Evolutionary conservation across 2,329 filamentous ascomycete genomes (phyloP).

Genomic region (Pezicula rhizophila): DNA sequence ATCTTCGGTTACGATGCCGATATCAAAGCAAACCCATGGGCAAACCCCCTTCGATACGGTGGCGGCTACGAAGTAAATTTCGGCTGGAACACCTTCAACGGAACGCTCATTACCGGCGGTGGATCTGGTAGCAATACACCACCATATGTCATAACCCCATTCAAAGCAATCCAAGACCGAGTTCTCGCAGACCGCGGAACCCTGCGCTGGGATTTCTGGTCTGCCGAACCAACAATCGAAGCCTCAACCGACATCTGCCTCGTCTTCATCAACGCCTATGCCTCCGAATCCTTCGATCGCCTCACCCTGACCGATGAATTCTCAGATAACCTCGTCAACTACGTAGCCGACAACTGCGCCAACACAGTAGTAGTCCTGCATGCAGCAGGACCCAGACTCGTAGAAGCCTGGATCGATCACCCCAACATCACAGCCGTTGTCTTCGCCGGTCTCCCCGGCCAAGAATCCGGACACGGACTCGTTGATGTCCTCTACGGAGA

Average conservation of each 20-base stretch:
- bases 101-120: slow-evolving; percentile 37
- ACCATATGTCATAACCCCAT: slow-evolving; percentile 29
- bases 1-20: slow-evolving; percentile 54
- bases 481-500: slow-evolving; percentile 56
- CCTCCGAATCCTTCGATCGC: slow-evolving; percentile 77
- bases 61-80: slow-evolving; percentile 1
- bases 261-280: slow-evolving; percentile 63
- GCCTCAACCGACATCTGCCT: slow-evolving; percentile 30
- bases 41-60: slow-evolving; percentile 36
- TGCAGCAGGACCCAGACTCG: slow-evolving; percentile 52
- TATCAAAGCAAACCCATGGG: slow-evolving; percentile 4
- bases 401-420: slow-evolving; percentile 49
- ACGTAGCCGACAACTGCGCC: slow-evolving; percentile 26
- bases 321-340: slow-evolving; percentile 57
- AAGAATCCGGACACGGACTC: slow-evolving; percentile 55
- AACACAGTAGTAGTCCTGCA: slow-evolving; percentile 66
- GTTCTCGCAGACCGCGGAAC: background rate
- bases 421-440: slow-evolving; percentile 55
- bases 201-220: background rate
- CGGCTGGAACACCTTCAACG: slow-evolving; percentile 3
- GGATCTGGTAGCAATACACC: slow-evolving; percentile 50
- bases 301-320: slow-evolving; percentile 29
- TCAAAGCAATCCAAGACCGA: slow-evolving; percentile 4
- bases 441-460: slow-evolving; percentile 53
- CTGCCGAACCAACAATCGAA: background rate